Evolutionary conservation across 306 rosid genomes (phyloP).

Genomic region (Malus fusca): DNA sequence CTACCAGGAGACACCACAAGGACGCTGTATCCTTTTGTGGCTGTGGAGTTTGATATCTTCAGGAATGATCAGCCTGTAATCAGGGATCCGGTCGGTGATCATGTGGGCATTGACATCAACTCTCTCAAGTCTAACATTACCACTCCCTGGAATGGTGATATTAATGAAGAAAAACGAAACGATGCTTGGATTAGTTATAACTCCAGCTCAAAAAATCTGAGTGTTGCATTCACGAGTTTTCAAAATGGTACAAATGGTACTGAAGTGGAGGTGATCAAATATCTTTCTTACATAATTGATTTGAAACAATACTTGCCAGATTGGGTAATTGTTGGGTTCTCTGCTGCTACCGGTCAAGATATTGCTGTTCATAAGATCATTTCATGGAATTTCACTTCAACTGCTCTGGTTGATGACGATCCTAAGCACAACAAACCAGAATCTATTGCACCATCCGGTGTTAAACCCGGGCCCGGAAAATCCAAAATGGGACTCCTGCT

Average conservation of each 20-base stretch:
- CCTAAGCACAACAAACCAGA: background rate
- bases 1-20: too few relatives aligned
- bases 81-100: background rate
- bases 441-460: background rate
- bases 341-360: background rate
- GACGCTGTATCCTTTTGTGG: too few relatives aligned
- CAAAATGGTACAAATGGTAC: background rate
- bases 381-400: background rate
- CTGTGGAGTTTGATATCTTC: too few relatives aligned
- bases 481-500: background rate
- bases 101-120: conserved; percentile 28
- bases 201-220: conserved; percentile 19
- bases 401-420: background rate
- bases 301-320: background rate
- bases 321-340: background rate
- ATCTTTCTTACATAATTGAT: background rate
- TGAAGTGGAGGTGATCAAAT: background rate
- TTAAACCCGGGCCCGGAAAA: background rate
- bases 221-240: conserved; percentile 10
- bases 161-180: conserved; percentile 2
- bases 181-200: conserved; percentile 20
- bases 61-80: too few relatives aligned
- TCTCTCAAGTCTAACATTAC: background rate
- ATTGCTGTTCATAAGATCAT: background rate
- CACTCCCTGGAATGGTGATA: conserved; percentile 12